phyloP scores from a whole-genome alignment of 2,329 filamentous ascomycete genomes.

The Rhynchosporium agropyri region DNA sequence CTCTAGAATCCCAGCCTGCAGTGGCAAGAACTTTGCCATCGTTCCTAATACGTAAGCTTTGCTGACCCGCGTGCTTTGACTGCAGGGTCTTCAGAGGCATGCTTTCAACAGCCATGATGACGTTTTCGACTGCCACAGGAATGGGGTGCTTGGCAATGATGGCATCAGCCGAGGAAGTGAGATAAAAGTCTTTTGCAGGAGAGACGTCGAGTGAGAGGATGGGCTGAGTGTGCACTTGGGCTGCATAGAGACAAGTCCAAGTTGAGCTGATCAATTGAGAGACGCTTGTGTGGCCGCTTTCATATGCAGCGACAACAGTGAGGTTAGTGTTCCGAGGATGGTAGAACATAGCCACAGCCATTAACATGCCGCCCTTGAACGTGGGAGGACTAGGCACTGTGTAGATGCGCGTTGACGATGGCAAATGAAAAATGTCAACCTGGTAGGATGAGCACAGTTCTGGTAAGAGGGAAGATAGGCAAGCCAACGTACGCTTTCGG shows the following conservation, averaged over 20 bases:
- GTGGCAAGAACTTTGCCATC: constrained; percentile 87
- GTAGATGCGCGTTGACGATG: constrained; percentile 70
- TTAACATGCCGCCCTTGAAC: constrained; percentile 76
- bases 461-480: constrained; percentile 22
- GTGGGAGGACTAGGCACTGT: constrained; percentile 51
- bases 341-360: constrained; percentile 72
- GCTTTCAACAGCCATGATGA: constrained; percentile 17
- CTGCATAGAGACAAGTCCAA: constrained; percentile 63
- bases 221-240: constrained; percentile 75
- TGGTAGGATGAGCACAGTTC: constrained; percentile 32
- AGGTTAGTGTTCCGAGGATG: constrained; percentile 49
- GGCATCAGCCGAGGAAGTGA: constrained; percentile 83
- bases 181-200: constrained; percentile 58
- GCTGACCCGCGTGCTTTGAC: constrained; percentile 90
- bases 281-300: constrained; percentile 76
- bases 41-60: constrained; percentile 73
- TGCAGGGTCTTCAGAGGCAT: constrained; percentile 62
- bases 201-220: constrained; percentile 70
- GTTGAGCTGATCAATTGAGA: constrained; percentile 46
- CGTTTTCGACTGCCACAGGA: constrained; percentile 40
- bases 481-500: constrained; percentile 61
- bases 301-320: constrained; percentile 76
- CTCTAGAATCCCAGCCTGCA: constrained; percentile 85
- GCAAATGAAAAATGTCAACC: constrained; percentile 84
- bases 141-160: constrained; percentile 76